Evolutionary conservation across 139 green algal species (phyloP).

Genomic region (Limnomonas spitsbergensis): DNA sequence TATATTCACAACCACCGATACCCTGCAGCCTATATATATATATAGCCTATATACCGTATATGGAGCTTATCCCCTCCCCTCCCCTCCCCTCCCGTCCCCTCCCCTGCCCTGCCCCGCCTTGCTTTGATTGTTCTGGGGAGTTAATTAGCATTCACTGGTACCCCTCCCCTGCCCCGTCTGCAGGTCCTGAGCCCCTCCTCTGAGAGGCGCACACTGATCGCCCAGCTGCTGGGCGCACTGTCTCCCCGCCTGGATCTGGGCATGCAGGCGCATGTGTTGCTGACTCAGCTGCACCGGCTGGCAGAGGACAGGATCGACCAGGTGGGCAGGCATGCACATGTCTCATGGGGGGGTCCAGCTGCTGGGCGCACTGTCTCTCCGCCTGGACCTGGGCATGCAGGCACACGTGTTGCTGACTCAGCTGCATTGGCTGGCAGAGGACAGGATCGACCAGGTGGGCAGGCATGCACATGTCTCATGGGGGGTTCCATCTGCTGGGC

Average conservation of each 20-base stretch:
- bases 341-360: slow-evolving; percentile 11
- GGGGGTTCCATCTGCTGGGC: slow-evolving; percentile 22
- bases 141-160: no score
- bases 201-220: slow-evolving; percentile 30
- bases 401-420: slow-evolving; percentile 31
- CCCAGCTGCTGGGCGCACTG: slow-evolving; percentile 24
- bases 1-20: no score
- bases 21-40: no score
- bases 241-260: slow-evolving; percentile 21
- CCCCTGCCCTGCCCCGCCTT: no score
- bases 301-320: slow-evolving; percentile 33
- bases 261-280: slow-evolving; percentile 25
- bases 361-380: slow-evolving; percentile 14
- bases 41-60: no score
- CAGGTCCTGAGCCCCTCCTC: slow-evolving; percentile 25
- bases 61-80: no score
- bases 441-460: slow-evolving; percentile 30
- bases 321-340: slow-evolving; percentile 12
- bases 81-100: no score
- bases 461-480: background rate
- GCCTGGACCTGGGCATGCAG: slow-evolving; percentile 23
- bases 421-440: slow-evolving; percentile 31
- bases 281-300: slow-evolving; percentile 31
- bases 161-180: no score
- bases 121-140: no score